Percentiles rank a stretch among this genome's conserved stretches.
Conservation (phyloP, 306 rosid species). For the Citrullus colocynthis region DNA sequence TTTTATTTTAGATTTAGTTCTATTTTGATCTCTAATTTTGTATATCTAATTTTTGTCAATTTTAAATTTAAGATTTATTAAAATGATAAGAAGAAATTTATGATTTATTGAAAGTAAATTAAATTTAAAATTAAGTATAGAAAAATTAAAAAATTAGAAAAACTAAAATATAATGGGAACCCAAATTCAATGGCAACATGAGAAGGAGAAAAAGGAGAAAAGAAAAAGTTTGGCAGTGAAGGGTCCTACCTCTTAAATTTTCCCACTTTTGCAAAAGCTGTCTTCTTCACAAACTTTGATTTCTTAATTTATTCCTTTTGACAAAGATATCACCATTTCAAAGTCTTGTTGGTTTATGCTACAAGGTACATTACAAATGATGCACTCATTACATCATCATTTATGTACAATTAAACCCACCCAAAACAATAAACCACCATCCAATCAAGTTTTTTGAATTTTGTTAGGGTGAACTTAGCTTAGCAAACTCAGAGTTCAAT, state of each 20-base stretch:
- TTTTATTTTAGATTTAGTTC: too few relatives aligned
- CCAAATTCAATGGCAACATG: not conserved
- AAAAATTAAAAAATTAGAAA: too few relatives aligned
- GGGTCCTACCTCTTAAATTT: not conserved
- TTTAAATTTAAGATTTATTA: too few relatives aligned
- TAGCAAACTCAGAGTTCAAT: too few relatives aligned
- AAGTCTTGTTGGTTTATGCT: not conserved
- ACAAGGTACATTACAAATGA: not conserved
- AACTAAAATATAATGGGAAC: too few relatives aligned
- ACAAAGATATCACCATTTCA: not conserved
- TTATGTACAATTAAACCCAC: not conserved
- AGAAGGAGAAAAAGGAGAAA: not conserved
- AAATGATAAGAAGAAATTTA: too few relatives aligned
- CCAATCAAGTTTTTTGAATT: not conserved
- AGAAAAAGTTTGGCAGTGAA: not conserved
- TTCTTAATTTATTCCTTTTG: not conserved
- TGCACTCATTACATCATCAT: not conserved
- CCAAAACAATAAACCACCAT: not conserved
- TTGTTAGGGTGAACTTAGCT: too few relatives aligned
- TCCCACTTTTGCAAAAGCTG: not conserved
- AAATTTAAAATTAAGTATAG: too few relatives aligned
- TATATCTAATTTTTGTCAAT: too few relatives aligned
- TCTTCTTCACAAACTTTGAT: not conserved
- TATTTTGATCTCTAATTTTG: too few relatives aligned
- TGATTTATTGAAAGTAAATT: too few relatives aligned